phyloP scores from a whole-genome alignment of 169 alveolate species.

The Perkinsus marinus region DNA sequence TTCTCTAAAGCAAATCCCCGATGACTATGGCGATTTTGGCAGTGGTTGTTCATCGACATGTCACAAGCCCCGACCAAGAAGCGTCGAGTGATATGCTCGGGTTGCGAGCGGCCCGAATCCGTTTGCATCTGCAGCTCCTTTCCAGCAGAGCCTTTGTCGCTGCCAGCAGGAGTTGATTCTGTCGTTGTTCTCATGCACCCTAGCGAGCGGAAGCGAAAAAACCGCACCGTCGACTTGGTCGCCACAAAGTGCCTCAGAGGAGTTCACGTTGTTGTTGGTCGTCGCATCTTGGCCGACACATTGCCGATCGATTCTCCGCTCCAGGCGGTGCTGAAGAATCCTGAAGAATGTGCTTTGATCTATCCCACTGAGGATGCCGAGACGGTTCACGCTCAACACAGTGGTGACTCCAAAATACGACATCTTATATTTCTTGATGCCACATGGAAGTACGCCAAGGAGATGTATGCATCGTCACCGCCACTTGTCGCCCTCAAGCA shows the following conservation, averaged over 20 bases:
- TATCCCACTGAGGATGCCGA: background rate
- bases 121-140: background rate
- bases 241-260: background rate
- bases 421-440: background rate
- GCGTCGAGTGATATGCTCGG: background rate
- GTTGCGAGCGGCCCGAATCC: background rate
- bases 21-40: too few species aligned
- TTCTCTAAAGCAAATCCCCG: too few species aligned
- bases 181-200: background rate
- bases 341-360: background rate
- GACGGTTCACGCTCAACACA: background rate
- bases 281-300: background rate
- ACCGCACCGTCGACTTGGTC: background rate
- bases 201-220: background rate
- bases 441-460: background rate
- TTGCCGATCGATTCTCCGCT: background rate
- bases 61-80: background rate
- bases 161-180: background rate
- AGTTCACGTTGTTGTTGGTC: background rate
- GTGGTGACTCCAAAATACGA: background rate
- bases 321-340: background rate
- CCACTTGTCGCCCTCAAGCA: background rate
- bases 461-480: background rate
- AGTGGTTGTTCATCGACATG: background rate
- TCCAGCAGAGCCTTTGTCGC: background rate